Evolutionary conservation across 441 rosid genomes (phyloP), one percentile per base, ranked within the genome.

Genomic region (Eruca vesicaria): DNA sequence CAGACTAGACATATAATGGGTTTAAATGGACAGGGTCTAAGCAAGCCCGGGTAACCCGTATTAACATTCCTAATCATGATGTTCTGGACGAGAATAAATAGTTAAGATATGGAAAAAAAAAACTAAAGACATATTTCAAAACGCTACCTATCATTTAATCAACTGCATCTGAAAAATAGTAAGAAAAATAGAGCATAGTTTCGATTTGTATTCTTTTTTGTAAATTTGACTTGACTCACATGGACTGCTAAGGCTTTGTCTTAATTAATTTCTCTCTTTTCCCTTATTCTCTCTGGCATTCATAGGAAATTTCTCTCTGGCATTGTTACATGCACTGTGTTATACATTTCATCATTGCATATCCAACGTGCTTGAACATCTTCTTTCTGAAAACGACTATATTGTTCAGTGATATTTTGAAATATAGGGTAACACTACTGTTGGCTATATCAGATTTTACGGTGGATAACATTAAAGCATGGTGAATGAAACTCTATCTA

Each of bases 171-270:
- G n/a, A n/a, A 66, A 56, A 41, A 43, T 52, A 64, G 9, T 23
- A 23, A 53, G 18, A 55, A 38, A 18, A 56, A n/a, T 31, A 56
- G 65, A 66, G 68, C 14, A 55, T 52, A 21, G 38, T 63, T 15
- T 63, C 55, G 62, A 11, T 50, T 32, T 62, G 68, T 23, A 62
- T 62, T 33, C 62, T 33, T 50, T 52, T 68, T 59, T n/a, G 50
- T 74, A 68, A 67, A 48, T 58, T 43, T 23, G 72, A 73, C 72
- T 67, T 38, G 23, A 66, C 35, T 74, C 78, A 74, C 72, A 74
- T 74, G 67, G 77, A 14, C 65, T 72, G 64, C 70, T 64, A 60
- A 53, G 66, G 23, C 71, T 45, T 56, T 66, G 35, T 57, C 66
- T 66, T 73, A 29, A 57, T 66, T 50, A 38, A 10, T 50, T 63